Evolutionary conservation across 2,329 filamentous ascomycete species (phyloP).

Genomic region (Scolecobasidium constrictum): DNA sequence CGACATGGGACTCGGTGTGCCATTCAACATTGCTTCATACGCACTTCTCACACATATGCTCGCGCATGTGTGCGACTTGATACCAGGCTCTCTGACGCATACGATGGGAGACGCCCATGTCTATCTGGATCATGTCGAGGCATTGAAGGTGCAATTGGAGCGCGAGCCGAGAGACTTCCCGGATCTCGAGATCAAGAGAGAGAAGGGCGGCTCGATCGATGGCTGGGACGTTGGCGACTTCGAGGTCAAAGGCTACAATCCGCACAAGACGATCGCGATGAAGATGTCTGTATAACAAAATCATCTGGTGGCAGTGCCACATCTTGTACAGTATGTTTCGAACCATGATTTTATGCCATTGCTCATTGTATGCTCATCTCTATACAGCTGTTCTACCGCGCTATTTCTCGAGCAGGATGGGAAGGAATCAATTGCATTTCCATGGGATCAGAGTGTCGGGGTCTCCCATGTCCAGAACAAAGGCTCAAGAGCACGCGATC

Average conservation of each 20-base stretch:
- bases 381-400: too few relatives aligned
- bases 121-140: slow-evolving; percentile 85
- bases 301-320: too few relatives aligned
- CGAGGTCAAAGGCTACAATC: slow-evolving; percentile 75
- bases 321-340: too few relatives aligned
- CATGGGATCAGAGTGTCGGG: too few relatives aligned
- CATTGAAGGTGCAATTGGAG: slow-evolving; percentile 67
- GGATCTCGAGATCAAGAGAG: slow-evolving; percentile 58
- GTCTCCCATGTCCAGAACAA: too few relatives aligned
- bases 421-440: too few relatives aligned
- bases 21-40: slow-evolving; percentile 96
- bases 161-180: slow-evolving; percentile 77
- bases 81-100: slow-evolving; percentile 81
- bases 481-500: too few relatives aligned
- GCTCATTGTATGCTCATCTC: too few relatives aligned
- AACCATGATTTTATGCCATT: too few relatives aligned
- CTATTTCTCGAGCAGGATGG: too few relatives aligned
- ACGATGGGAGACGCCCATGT: slow-evolving; percentile 98
- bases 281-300: slow-evolving; percentile 82
- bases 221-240: slow-evolving; percentile 87
- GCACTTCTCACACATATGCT: slow-evolving; percentile 92
- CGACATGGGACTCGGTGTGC: slow-evolving; percentile 94
- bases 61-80: slow-evolving; percentile 72
- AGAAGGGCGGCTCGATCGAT: slow-evolving; percentile 67
- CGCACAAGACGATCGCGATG: slow-evolving; percentile 89